Evolutionary conservation across 2,329 filamentous ascomycete species (phyloP).

Genomic region (Trichoderma endophyticum): DNA sequence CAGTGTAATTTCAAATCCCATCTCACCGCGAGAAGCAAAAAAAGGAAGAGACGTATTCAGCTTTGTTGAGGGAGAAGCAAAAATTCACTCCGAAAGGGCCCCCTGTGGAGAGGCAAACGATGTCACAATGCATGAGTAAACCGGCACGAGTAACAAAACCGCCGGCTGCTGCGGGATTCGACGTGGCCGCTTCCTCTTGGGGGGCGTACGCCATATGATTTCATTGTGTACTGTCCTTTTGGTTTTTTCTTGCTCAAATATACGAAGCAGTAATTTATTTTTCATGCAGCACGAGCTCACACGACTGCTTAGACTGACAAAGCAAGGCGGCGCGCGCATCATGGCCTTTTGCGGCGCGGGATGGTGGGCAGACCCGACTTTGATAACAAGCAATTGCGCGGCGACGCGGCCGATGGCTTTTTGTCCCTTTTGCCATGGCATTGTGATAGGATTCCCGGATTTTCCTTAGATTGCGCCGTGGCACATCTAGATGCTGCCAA

Average conservation of each 20-base stretch:
- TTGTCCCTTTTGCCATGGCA: neutral
- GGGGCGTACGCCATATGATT: neutral
- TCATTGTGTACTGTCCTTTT: neutral
- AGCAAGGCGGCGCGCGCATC: constrained; percentile 3
- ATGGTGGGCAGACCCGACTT: constrained; percentile 17
- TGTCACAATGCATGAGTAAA: constrained; percentile 15
- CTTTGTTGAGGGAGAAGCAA: neutral
- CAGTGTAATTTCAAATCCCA: neutral
- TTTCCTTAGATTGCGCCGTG: constrained; percentile 7
- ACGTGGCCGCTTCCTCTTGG: neutral
- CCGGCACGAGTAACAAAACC: neutral
- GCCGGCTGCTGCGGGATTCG: constrained; percentile 6
- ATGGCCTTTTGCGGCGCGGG: neutral
- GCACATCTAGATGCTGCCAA: constrained; percentile 10
- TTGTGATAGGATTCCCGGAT: neutral
- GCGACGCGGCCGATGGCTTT: neutral
- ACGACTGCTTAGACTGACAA: neutral
- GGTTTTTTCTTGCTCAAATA: neutral
- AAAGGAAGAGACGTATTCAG: neutral
- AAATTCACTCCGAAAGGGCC: neutral
- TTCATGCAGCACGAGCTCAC: neutral
- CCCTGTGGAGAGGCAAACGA: constrained; percentile 10
- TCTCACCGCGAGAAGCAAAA: neutral
- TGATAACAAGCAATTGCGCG: neutral
- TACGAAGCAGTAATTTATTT: neutral